phyloP scores from a whole-genome alignment of 139 green algal genomes.

The Chlamydomonas applanata region DNA sequence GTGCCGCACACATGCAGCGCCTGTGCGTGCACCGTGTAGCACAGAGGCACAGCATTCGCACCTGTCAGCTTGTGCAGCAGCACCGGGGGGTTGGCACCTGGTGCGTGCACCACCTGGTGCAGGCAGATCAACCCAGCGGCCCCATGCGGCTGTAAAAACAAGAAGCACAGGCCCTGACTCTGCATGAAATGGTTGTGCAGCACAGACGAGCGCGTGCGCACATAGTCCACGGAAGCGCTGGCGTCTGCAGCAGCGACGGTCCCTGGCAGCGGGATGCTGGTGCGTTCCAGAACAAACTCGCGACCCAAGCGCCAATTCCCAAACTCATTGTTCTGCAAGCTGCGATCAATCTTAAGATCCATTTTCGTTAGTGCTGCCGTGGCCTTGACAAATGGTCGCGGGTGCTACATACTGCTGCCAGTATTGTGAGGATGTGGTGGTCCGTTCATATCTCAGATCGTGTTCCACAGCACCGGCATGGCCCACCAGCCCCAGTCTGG shows the following conservation, averaged over 20 bases:
- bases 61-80: slow-evolving; percentile 17
- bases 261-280: not conserved
- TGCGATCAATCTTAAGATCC: not conserved
- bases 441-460: too few relatives aligned
- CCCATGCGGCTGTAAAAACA: slow-evolving; percentile 15
- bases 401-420: too few relatives aligned
- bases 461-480: too few relatives aligned
- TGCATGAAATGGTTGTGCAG: slow-evolving; percentile 38
- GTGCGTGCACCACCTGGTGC: slow-evolving; percentile 2
- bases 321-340: not conserved
- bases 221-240: slow-evolving; percentile 22
- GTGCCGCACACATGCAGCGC: too few relatives aligned
- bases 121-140: not conserved
- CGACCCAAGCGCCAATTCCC: slow-evolving; percentile 8
- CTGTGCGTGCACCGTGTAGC: too few relatives aligned
- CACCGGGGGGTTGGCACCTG: not conserved
- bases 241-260: slow-evolving; percentile 1
- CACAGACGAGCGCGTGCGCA: slow-evolving; percentile 33
- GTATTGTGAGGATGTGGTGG: too few relatives aligned
- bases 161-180: slow-evolving; percentile 27
- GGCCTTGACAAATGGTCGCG: too few relatives aligned
- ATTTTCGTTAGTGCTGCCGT: too few relatives aligned
- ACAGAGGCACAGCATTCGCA: not conserved
- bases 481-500: too few relatives aligned
- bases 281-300: not conserved